These are phyloP conservation scores for Boletus vermiculosoides DNA, from an alignment of 768 basidiomycete genomes.

Conservation along the genomic window DNA sequence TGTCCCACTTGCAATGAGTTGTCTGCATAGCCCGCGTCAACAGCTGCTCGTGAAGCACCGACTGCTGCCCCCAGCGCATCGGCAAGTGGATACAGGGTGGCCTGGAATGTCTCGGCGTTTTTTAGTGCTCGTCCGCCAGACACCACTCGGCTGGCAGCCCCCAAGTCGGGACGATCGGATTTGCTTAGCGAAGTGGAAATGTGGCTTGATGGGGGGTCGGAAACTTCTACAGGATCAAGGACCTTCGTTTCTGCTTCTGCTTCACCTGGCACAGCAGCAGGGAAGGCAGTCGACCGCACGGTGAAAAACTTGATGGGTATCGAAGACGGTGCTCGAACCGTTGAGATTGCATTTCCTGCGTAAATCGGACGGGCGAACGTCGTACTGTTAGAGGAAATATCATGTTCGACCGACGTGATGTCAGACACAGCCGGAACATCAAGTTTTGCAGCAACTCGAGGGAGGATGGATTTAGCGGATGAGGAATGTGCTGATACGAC, in stretches of 20 bases:
- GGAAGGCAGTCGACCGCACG: slow-evolving; percentile 88
- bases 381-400: slow-evolving; percentile 65
- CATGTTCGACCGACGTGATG: slow-evolving; percentile 78
- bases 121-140: slow-evolving; percentile 96
- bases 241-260: slow-evolving; percentile 58
- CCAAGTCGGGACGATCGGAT: slow-evolving; percentile 91
- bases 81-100: slow-evolving; percentile 85
- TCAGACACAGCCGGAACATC: slow-evolving; percentile 91
- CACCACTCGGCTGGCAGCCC: slow-evolving; percentile 82
- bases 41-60: slow-evolving; percentile 96
- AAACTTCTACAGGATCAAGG: slow-evolving; percentile 61
- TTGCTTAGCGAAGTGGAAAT: slow-evolving; percentile 75
- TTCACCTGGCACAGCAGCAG: slow-evolving; percentile 53
- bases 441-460: slow-evolving; percentile 87
- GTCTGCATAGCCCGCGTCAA: slow-evolving; percentile 97
- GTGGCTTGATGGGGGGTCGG: slow-evolving; percentile 54
- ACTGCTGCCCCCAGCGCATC: slow-evolving; percentile 93
- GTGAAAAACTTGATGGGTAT: slow-evolving; percentile 92
- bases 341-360: slow-evolving; percentile 95
- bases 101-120: slow-evolving; percentile 88
- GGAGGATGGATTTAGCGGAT: slow-evolving; percentile 87
- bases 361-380: slow-evolving; percentile 95
- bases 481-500: slow-evolving; percentile 91
- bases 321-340: slow-evolving; percentile 75
- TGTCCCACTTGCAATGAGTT: slow-evolving; percentile 99